phyloP scores from a whole-genome alignment of 73 alveolate genomes.

The Paramecium caudatum region DNA sequence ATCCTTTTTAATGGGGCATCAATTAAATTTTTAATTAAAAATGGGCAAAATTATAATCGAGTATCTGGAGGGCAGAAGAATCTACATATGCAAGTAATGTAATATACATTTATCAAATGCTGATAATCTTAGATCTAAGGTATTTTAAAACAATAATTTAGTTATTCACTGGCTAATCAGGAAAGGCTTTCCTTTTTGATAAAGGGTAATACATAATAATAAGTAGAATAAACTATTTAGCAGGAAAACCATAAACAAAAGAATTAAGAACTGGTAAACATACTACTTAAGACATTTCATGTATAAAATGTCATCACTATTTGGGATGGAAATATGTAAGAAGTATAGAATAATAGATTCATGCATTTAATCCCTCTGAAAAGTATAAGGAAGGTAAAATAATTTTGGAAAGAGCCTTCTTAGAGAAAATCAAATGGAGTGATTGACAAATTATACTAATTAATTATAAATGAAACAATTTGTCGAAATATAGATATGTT shows the following conservation, averaged over 20 bases:
- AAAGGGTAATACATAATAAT: not conserved
- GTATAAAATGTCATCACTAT: not conserved
- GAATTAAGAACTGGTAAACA: slow-evolving; percentile 49
- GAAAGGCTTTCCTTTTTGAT: slow-evolving; percentile 31
- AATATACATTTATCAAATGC: not conserved
- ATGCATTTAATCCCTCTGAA: slow-evolving; percentile 6
- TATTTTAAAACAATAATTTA: not conserved
- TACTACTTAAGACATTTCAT: not conserved
- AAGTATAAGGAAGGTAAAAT: slow-evolving; percentile 64
- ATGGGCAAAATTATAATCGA: slow-evolving; percentile 43
- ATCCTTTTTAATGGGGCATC: slow-evolving; percentile 29
- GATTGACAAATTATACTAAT: too few species aligned
- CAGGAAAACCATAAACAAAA: slow-evolving; percentile 24
- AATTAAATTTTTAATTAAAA: not conserved
- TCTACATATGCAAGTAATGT: not conserved
- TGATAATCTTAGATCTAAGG: slow-evolving; percentile 3
- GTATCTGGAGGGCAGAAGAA: slow-evolving; percentile 26
- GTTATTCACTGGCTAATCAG: slow-evolving; percentile 24
- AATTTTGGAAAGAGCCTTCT: slow-evolving; percentile 3
- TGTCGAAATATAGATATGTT: too few species aligned
- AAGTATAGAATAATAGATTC: not conserved
- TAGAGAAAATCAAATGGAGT: slow-evolving; percentile 17
- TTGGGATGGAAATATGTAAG: slow-evolving; percentile 68
- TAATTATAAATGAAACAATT: too few species aligned
- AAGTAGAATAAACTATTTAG: not conserved